phyloP scores from a whole-genome alignment of 768 basidiomycete genomes.

The Mycena belliarum region DNA sequence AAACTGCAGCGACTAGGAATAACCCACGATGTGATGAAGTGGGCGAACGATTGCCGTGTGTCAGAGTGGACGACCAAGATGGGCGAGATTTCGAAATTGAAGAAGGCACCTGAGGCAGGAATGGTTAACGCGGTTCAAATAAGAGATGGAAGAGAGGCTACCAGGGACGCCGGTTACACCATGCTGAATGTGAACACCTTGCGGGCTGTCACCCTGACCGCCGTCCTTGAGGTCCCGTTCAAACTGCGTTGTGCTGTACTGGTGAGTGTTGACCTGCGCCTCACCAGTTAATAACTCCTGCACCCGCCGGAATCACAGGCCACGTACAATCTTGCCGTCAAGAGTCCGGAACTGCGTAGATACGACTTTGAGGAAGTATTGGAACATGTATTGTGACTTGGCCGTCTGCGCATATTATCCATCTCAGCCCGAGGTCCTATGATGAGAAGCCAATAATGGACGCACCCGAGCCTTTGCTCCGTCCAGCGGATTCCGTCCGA shows the following conservation, averaged over 20 bases:
- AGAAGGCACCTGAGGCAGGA: constrained; percentile 55
- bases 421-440: background rate
- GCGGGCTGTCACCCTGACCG: constrained; percentile 51
- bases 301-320: background rate
- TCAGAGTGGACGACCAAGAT: constrained; percentile 93
- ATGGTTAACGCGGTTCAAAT: background rate
- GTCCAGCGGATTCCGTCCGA: constrained; percentile 77
- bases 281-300: background rate
- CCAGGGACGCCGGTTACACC: constrained; percentile 73
- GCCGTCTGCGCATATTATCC: constrained; percentile 49
- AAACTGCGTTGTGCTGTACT: constrained; percentile 95
- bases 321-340: constrained; percentile 63
- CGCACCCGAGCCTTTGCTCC: constrained; percentile 57
- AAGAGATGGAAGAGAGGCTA: background rate
- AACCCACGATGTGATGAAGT: constrained; percentile 93
- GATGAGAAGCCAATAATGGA: constrained; percentile 5
- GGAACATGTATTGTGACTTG: constrained; percentile 91
- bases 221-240: constrained; percentile 86
- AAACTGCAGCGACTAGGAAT: background rate
- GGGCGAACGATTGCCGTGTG: constrained; percentile 91
- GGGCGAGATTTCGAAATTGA: constrained; percentile 97
- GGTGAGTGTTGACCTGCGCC: constrained; percentile 78
- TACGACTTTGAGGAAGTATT: constrained; percentile 99
- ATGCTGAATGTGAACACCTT: constrained; percentile 75
- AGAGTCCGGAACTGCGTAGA: constrained; percentile 92